phyloP scores from a whole-genome alignment of 129 eudicot species.

The Helianthus annuus region HanXRQr2.0-SUNRISE NC_035442.2:165325229-165325728 shows the following conservation, averaged over 20 bases:
- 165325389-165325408: constrained; percentile 99
- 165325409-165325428: constrained; percentile 99
- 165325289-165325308: background rate
- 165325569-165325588: background rate
- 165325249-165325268: constrained; percentile 53
- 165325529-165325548: constrained; percentile 98
- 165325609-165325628: background rate
- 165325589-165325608: background rate
- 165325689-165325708: constrained; percentile 98
- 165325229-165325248: constrained; percentile 84
- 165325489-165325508: constrained; percentile 98
- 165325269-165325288: background rate
- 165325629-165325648: background rate
- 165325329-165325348: background rate
- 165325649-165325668: constrained; percentile 81
- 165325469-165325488: constrained; percentile 99
- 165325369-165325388: constrained; percentile 59
- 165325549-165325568: constrained; percentile 76
- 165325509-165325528: constrained; percentile 88
- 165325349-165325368: constrained; percentile 16
- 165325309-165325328: background rate
- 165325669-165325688: constrained; percentile 98
- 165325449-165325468: constrained; percentile 97
- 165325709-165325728: constrained; percentile 94
- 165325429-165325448: constrained; percentile 90